Percentiles rank a stretch among this genome's conserved stretches.
These are phyloP conservation scores for Phaffia tasmanica DNA, from an alignment of 768 basidiomycete genomes.

Conservation along the genomic window DNA sequence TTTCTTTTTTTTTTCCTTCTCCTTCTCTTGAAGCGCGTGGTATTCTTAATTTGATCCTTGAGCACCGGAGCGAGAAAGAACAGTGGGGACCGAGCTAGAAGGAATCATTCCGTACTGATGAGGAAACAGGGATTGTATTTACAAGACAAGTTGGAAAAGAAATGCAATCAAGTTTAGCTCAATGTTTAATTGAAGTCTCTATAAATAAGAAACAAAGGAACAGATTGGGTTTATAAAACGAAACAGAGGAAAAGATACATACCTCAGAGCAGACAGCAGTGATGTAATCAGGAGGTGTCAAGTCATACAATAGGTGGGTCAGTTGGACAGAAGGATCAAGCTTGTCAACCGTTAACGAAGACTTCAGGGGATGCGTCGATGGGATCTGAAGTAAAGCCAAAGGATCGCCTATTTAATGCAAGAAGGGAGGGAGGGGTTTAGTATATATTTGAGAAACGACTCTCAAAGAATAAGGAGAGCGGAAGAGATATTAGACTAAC, in stretches of 20 bases:
- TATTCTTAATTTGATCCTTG: not conserved
- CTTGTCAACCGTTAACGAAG: constrained; percentile 37
- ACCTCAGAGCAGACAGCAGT: constrained; percentile 89
- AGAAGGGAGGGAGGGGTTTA: constrained; percentile 28
- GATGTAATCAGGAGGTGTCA: constrained; percentile 82
- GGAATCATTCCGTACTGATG: constrained; percentile 18
- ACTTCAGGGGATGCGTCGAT: constrained; percentile 9
- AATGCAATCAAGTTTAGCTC: too few species aligned
- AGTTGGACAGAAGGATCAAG: constrained; percentile 47
- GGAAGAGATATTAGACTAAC: constrained; percentile 42
- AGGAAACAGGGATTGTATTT: not conserved
- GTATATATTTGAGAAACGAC: constrained; percentile 16
- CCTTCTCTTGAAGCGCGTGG: too few species aligned
- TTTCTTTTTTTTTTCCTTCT: too few species aligned
- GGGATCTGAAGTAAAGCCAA: constrained; percentile 14
- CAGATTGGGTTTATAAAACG: not conserved
- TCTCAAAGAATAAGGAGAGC: constrained; percentile 9
- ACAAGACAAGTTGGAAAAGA: not conserved
- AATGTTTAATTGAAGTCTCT: not conserved
- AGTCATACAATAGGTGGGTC: constrained; percentile 80
- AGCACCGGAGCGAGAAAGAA: constrained; percentile 8
- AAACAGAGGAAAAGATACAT: not conserved
- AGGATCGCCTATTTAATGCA: constrained; percentile 12
- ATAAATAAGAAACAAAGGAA: not conserved
- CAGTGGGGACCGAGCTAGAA: constrained; percentile 13